Conservation (phyloP, 73 alveolate genomes). For the Paramecium tetraurelia region DNA sequence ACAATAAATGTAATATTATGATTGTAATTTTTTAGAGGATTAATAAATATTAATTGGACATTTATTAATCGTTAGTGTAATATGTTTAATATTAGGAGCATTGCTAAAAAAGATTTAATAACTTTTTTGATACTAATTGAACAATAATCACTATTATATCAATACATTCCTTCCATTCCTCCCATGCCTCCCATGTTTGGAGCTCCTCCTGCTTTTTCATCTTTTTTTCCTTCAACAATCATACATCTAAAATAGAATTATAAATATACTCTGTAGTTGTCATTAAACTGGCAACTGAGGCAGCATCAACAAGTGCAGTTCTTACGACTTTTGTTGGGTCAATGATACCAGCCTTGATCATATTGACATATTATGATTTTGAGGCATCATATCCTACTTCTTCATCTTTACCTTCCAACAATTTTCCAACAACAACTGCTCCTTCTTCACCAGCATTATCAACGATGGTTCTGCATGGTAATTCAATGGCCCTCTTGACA, state of each 20-base stretch:
- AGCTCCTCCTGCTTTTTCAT: conserved; percentile 69
- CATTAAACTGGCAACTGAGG: conserved; percentile 95
- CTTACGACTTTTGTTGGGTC: conserved; percentile 99
- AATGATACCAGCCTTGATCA: conserved; percentile 89
- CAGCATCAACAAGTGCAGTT: conserved; percentile 94
- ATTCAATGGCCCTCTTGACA: conserved; percentile 82
- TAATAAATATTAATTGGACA: neutral
- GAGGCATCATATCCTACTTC: conserved; percentile 88
- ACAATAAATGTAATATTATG: neutral
- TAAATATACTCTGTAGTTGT: conserved; percentile 91
- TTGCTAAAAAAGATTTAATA: neutral
- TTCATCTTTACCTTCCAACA: conserved; percentile 70
- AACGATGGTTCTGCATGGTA: conserved; percentile 86
- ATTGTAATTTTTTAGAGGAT: neutral
- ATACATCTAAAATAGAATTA: conserved; percentile 66
- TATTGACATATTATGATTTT: conserved; percentile 75
- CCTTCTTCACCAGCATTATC: conserved; percentile 95
- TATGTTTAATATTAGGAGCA: conserved; percentile 18
- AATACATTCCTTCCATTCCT: conserved; percentile 84
- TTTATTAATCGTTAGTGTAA: conserved; percentile 8
- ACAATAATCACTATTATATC: conserved; percentile 8
- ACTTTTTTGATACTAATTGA: conserved; percentile 27
- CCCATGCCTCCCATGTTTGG: conserved; percentile 93
- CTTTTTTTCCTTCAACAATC: conserved; percentile 70
- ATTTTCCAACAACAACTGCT: conserved; percentile 80